Conservation (phyloP, 345 rosid species). For the Sonneratia caseolaris region DNA sequence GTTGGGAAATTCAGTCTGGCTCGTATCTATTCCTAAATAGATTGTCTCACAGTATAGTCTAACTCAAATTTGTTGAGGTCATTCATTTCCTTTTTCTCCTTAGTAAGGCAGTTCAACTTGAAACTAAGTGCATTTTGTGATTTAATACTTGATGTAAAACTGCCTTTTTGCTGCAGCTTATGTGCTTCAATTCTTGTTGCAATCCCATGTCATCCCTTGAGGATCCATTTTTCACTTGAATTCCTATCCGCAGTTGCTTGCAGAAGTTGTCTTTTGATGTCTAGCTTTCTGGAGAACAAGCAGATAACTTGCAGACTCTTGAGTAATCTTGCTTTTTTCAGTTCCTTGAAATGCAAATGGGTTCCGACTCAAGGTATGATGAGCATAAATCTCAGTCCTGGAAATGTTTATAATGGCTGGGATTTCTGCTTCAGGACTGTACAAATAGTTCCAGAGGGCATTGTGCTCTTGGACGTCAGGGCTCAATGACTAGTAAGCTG, state of each 20-base stretch:
- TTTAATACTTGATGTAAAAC: neutral
- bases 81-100: too few relatives aligned
- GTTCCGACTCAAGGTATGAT: too few relatives aligned
- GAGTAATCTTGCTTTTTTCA: too few relatives aligned
- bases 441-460: slow-evolving; percentile 24
- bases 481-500: neutral
- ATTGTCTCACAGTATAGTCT: neutral
- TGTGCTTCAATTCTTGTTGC: too few relatives aligned
- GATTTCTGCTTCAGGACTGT: slow-evolving; percentile 31
- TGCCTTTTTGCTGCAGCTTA: too few relatives aligned
- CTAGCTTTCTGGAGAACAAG: slow-evolving; percentile 37
- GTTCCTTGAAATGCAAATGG: too few relatives aligned
- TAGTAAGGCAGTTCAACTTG: too few relatives aligned
- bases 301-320: slow-evolving; percentile 14
- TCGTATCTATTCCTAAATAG: neutral
- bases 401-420: neutral
- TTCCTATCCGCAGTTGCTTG: slow-evolving; percentile 62
- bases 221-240: slow-evolving; percentile 11
- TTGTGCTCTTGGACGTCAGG: slow-evolving; percentile 18
- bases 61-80: too few relatives aligned
- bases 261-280: slow-evolving; percentile 67
- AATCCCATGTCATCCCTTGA: too few relatives aligned
- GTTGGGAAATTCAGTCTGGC: neutral
- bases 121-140: neutral
- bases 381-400: neutral